Conservation (phyloP, 352 stramenopile species). For the Phytophthora parvispora region DNA sequence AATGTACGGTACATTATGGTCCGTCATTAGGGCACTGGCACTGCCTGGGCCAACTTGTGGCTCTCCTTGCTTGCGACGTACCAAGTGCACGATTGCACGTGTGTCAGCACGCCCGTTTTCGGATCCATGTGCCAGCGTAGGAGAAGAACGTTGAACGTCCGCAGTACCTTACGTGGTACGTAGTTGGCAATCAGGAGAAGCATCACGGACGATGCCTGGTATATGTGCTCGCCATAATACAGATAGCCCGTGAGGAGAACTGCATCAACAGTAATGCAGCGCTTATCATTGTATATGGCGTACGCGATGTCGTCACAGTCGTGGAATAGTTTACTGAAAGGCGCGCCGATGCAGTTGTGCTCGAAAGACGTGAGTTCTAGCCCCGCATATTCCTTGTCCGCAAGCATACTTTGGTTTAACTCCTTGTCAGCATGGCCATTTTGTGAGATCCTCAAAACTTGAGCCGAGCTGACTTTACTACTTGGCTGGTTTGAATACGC, state of each 20-base stretch:
- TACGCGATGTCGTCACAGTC: conserved; percentile 29
- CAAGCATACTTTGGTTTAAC: too few species aligned
- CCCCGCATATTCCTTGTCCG: too few species aligned
- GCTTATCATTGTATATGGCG: conserved; percentile 7
- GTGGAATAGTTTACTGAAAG: conserved; percentile 16
- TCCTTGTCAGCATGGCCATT: neutral
- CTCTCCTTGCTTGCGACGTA: conserved; percentile 18
- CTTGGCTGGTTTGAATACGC: neutral
- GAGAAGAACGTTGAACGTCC: conserved; percentile 34
- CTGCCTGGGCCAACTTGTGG: conserved; percentile 1
- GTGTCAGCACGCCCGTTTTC: conserved; percentile 9
- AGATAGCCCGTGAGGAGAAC: conserved; percentile 27
- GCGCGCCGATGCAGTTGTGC: conserved; percentile 11
- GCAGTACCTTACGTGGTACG: conserved; percentile 16
- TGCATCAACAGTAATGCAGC: conserved; percentile 14
- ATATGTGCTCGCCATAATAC: conserved; percentile 32
- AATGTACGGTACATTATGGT: too few species aligned
- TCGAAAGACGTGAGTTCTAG: conserved; percentile 16
- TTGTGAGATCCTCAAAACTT: neutral
- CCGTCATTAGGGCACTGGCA: conserved; percentile 9
- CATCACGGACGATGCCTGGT: conserved; percentile 20
- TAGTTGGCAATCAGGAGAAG: conserved; percentile 24
- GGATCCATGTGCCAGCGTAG: conserved; percentile 25
- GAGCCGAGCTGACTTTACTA: neutral
- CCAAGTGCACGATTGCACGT: conserved; percentile 18